Evolutionary conservation across 2,329 filamentous ascomycete species (phyloP).

Genomic region (Drechslerella coelobrocha): DNA sequence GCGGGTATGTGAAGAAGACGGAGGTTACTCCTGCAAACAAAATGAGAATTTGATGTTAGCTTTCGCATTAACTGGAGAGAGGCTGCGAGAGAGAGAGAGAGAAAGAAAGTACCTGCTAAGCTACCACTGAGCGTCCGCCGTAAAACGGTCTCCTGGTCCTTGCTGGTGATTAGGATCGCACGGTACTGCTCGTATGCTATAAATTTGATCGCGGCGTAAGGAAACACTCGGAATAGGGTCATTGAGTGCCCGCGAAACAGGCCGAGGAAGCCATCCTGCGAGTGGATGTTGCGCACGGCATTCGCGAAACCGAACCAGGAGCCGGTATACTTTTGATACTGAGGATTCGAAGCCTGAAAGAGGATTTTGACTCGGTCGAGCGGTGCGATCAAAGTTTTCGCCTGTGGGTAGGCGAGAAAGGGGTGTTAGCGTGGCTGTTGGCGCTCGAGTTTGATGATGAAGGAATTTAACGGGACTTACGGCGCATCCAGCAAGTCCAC

Average conservation of each 20-base stretch:
- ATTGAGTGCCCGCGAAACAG: slow-evolving; percentile 94
- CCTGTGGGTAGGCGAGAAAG: too few species aligned
- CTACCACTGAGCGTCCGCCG: slow-evolving; percentile 77
- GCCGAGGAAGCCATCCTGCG: slow-evolving; percentile 73
- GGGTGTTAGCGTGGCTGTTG: slow-evolving; percentile 23
- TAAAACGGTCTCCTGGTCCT: slow-evolving; percentile 77
- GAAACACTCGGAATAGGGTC: slow-evolving; percentile 91
- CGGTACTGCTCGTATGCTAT: slow-evolving; percentile 97
- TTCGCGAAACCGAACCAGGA: slow-evolving; percentile 83
- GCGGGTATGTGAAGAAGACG: slow-evolving; percentile 93
- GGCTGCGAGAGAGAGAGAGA: neutral
- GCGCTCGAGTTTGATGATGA: neutral
- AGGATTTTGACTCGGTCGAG: slow-evolving; percentile 98
- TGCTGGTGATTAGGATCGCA: slow-evolving; percentile 73
- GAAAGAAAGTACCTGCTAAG: slow-evolving; percentile 62
- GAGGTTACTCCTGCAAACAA: slow-evolving; percentile 72
- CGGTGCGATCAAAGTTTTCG: slow-evolving; percentile 92
- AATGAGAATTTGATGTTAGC: slow-evolving; percentile 58
- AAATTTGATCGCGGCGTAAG: slow-evolving; percentile 97
- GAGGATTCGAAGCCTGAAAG: slow-evolving; percentile 92
- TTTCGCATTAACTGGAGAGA: slow-evolving; percentile 57
- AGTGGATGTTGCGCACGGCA: slow-evolving; percentile 84
- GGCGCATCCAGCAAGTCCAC: slow-evolving; percentile 88
- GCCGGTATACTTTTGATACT: slow-evolving; percentile 90
- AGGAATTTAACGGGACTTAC: slow-evolving; percentile 65